Base-by-base conservation (phyloP, 257 asterid genomes). In the Rauvolfia tetraphylla region DNA sequence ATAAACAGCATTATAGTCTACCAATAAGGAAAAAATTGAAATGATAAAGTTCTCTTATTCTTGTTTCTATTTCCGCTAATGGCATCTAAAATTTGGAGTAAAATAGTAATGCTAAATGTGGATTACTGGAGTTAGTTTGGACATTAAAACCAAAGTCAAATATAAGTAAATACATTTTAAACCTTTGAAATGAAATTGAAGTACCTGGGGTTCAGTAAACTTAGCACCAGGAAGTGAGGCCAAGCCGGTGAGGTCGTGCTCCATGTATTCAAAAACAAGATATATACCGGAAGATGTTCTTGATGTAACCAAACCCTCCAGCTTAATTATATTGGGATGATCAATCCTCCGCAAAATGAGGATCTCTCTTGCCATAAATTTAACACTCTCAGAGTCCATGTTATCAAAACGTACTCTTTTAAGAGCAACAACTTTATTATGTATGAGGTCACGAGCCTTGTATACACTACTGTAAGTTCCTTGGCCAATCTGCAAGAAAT, bases 341-440 rank as follows among this genome's bases (percentile, higher is more conserved):
- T 94, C 89, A 80, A 94, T 97, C 84, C 84, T 90, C 39, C 98
- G 87, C 83, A 94, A 80, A 56, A 94, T 82, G 80, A 86, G 83
- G 75, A 94, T 94, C 85, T 94, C 98, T 92, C 98, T 88, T 25
- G 97, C 98, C 98, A 94, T 94, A 79, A 94, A 94, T 72, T 89
- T 90, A 75, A 94, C 93, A 67, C 98, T 94, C 75, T 94, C 98
- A 54, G 90, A 84, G 84, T 94, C 97, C 96, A 86, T 85, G 83
- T 79, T 94, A 80, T 94, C 95, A 61, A 94, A 94, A 61, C 97
- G 89, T 65, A 94, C 98, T 86, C 90, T 89, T 76, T 94, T 94
- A 71, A 94, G 88, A 59, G 98, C 98, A 70, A 92, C 97, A 48
- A 84, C 54, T 83, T 84, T 90, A 48, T 88, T 84, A 39, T 75